Evolutionary conservation across 2,329 filamentous ascomycete species (phyloP).

Genomic region (Epichloe sibirici): DNA sequence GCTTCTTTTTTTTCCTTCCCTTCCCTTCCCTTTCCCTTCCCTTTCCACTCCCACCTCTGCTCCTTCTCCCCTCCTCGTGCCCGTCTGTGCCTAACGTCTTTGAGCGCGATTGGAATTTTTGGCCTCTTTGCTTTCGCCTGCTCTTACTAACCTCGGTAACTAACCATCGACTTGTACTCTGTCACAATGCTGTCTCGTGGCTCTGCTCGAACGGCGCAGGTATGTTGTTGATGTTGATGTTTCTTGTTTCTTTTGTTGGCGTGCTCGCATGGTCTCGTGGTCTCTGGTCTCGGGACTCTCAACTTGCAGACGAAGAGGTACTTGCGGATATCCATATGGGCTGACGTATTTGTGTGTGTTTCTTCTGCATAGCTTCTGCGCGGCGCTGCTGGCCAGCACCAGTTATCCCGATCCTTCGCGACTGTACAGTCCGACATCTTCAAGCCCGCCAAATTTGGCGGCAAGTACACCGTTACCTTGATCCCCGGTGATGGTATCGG

Average conservation of each 20-base stretch:
- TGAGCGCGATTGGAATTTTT: neutral
- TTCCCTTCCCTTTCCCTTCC: neutral
- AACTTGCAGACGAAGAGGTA: neutral
- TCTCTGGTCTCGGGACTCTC: neutral
- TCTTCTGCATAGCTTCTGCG: slow-evolving; percentile 34
- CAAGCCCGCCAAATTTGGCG: slow-evolving; percentile 97
- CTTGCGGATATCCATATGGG: too few species aligned
- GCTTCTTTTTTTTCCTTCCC: slow-evolving; percentile 1
- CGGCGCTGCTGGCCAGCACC: slow-evolving; percentile 33
- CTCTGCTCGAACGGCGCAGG: slow-evolving; percentile 44
- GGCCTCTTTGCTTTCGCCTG: slow-evolving; percentile 3
- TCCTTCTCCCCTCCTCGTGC: neutral
- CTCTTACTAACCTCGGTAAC: neutral
- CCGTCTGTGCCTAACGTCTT: neutral
- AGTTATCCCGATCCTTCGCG: slow-evolving; percentile 50
- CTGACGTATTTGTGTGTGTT: neutral
- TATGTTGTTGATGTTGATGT: slow-evolving; percentile 23
- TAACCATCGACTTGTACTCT: neutral
- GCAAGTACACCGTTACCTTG: slow-evolving; percentile 97
- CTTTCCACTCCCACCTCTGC: neutral
- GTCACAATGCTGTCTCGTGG: slow-evolving; percentile 46
- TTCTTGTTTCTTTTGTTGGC: neutral
- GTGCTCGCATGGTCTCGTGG: neutral
- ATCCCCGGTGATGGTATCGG: slow-evolving; percentile 99
- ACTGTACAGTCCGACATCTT: slow-evolving; percentile 92